A percentile compares a stretch with the other conserved stretches of the same genome.
phyloP scores from a whole-genome alignment of 257 asterid genomes.

The Scutellaria galericulata region DNA sequence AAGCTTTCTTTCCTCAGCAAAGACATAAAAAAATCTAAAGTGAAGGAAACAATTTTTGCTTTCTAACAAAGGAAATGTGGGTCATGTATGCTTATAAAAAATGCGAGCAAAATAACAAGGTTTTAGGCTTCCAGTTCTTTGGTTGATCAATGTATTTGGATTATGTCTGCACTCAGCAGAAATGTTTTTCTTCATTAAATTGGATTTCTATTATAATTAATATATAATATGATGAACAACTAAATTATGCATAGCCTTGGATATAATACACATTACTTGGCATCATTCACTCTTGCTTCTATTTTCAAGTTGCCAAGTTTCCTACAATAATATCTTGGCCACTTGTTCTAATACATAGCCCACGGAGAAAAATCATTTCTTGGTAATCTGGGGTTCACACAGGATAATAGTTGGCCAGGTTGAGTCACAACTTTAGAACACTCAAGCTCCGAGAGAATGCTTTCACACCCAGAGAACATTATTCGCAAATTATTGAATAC shows the following conservation, averaged over 20 bases:
- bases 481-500: neutral
- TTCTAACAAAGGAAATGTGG: no score
- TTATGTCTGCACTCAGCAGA: no score
- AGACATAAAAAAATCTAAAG: no score
- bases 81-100: no score
- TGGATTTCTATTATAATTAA: no score
- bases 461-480: neutral
- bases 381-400: neutral
- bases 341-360: neutral
- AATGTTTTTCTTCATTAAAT: no score
- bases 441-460: slow-evolving; percentile 3
- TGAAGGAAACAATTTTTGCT: no score
- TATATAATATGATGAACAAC: no score
- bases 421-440: neutral
- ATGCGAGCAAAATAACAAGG: no score
- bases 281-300: neutral
- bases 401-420: neutral
- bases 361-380: slow-evolving; percentile 2
- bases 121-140: no score
- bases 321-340: neutral
- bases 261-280: neutral
- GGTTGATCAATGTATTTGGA: no score
- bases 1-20: no score
- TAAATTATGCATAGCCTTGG: neutral
- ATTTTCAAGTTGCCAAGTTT: neutral